phyloP scores from a whole-genome alignment of 768 basidiomycete species.

The Russula ochroleuca region DNA sequence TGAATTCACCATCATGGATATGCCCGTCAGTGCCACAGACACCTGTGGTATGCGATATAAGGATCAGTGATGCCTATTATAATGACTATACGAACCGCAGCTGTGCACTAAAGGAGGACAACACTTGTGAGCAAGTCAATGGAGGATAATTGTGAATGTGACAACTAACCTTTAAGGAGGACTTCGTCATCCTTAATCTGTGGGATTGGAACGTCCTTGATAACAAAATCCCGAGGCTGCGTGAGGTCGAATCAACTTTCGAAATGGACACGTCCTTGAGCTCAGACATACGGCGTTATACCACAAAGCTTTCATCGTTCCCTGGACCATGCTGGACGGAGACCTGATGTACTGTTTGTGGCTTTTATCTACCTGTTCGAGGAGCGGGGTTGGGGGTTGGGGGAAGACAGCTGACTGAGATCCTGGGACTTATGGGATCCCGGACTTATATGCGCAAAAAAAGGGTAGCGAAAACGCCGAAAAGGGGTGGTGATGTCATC shows the following conservation, averaged over 20 bases:
- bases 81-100: conserved; percentile 29
- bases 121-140: neutral
- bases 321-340: conserved; percentile 44
- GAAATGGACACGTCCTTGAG: neutral
- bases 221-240: conserved; percentile 62
- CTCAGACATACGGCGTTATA: conserved; percentile 52
- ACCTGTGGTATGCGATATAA: conserved; percentile 35
- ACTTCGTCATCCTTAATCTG: conserved; percentile 63
- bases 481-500: conserved; percentile 20
- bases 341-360: neutral
- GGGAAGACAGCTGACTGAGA: neutral
- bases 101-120: conserved; percentile 25
- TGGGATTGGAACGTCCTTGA: conserved; percentile 66
- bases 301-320: conserved; percentile 71
- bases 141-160: neutral
- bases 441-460: conserved; percentile 7
- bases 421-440: conserved; percentile 1
- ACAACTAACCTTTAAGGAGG: conserved; percentile 58
- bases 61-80: conserved; percentile 5
- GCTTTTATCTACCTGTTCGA: neutral
- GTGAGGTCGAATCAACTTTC: conserved; percentile 21
- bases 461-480: neutral
- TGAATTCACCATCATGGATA: conserved; percentile 62
- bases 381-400: neutral
- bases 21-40: conserved; percentile 70